Base-by-base conservation (phyloP, 1,284 basidiomycete genomes). In the Ceraceosorus guamensis region DNA sequence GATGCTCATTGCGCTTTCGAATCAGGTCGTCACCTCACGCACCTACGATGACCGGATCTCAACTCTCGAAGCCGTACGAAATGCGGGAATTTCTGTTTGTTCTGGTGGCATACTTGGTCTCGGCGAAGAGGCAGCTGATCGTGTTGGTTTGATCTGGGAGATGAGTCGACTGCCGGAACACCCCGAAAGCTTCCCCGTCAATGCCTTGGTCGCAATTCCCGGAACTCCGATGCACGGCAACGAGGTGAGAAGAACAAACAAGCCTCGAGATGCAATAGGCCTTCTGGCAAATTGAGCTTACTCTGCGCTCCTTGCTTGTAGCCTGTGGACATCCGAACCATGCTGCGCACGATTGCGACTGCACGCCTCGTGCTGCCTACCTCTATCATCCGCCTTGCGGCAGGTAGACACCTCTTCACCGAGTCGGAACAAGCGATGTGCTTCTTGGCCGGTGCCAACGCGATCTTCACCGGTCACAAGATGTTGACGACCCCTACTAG, bases 371-470 rank as follows among this genome's bases (percentile, higher is more conserved):
- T 91, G 30, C 82, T 98, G 61, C 93, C 93, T 13, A 70, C 71
- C 14, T 92, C 92, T 14, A 97, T 97, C 75, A 95, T 98, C 65
- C 85, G 93, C 59, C 84, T 98, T 31, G 91, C 93, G 2, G 93
- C 93, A 14, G 93, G 93, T 50, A 82, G 93, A 69, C 91, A 91
- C 76, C 88, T 85, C 3, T 85, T 96, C 72, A 82, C 82, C 62
- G 93, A 98, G 79, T 83, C 88, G 6, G 89, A 97, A 77, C 93
- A 97, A 74, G 90, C 87, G 11, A 92, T 98, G 88, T 91, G 89
- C 71, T 98, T 97, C 80, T 87, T 97, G 85, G 91, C 93, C 5
- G 93, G 93, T 49, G 93, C 93, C 48, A 98, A 98, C 74, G 93
- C 93, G 43, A 87, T 97, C 63, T 98, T 98, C 76, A 98, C 93